phyloP scores from a whole-genome alignment of 768 basidiomycete species.

The Cystobasidium tubakii region DNA sequence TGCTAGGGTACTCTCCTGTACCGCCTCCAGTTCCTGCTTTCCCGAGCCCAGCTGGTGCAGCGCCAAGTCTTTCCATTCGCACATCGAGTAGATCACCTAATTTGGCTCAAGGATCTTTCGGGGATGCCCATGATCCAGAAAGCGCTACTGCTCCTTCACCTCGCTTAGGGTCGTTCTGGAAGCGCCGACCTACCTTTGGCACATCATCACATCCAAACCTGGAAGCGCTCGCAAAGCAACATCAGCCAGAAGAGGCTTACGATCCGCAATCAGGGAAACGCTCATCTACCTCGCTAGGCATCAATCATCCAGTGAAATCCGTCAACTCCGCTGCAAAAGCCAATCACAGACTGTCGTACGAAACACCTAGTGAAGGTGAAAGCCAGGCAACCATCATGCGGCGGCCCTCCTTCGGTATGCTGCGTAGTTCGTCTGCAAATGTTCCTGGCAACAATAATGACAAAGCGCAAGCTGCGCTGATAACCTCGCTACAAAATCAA shows the following conservation, averaged over 20 bases:
- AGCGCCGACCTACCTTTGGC: conserved; percentile 9
- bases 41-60: conserved; percentile 4
- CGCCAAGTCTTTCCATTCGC: not conserved
- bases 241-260: not conserved
- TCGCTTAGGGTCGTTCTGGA: conserved; percentile 29
- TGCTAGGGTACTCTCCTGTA: not conserved
- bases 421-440: conserved; percentile 2
- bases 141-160: conserved; percentile 21
- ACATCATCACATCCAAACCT: conserved; percentile 21
- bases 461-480: not conserved
- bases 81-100: conserved; percentile 26
- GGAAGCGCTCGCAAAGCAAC: not conserved
- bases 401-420: conserved; percentile 13
- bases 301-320: conserved; percentile 17
- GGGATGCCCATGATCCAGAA: not conserved
- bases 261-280: conserved; percentile 37
- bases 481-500: not conserved
- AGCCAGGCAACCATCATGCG: conserved; percentile 1
- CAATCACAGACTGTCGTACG: conserved; percentile 6
- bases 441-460: not conserved
- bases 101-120: not conserved
- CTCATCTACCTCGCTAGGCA: conserved; percentile 11
- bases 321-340: not conserved
- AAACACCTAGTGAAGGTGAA: conserved; percentile 18
- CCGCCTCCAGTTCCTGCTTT: not conserved